Evolutionary conservation across 768 basidiomycete species (phyloP).

Genomic region (Xerocomellus intermedius): DNA sequence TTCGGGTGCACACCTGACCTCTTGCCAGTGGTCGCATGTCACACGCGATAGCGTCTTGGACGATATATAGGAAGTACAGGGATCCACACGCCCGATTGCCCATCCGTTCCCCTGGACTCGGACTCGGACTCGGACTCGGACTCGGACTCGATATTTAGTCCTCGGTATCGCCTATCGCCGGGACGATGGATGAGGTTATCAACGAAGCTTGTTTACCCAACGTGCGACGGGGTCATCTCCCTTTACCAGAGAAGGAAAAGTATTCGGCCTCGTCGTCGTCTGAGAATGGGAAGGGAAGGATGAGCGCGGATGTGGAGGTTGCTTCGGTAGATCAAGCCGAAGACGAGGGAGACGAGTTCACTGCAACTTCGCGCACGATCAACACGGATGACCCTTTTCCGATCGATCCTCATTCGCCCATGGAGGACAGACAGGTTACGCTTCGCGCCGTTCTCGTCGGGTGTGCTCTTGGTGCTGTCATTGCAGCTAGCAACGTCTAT

Average conservation of each 20-base stretch:
- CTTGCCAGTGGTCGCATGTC: no score
- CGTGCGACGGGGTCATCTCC: neutral
- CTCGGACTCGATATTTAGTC: neutral
- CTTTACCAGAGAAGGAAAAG: neutral
- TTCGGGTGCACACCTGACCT: slow-evolving; percentile 3
- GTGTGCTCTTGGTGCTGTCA: slow-evolving; percentile 50
- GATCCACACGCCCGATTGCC: neutral
- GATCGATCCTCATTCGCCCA: slow-evolving; percentile 42
- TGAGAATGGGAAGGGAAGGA: neutral
- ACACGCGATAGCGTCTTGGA: slow-evolving; percentile 8
- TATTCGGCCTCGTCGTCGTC: neutral
- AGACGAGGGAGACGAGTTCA: neutral
- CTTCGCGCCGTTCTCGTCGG: slow-evolving; percentile 52
- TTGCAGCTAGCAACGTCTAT: slow-evolving; percentile 64
- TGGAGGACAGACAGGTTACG: slow-evolving; percentile 48
- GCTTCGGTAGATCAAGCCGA: neutral
- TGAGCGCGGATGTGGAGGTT: neutral
- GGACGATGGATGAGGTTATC: neutral
- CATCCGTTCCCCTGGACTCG: neutral
- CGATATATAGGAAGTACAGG: neutral
- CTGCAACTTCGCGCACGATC: slow-evolving; percentile 6
- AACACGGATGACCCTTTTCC: slow-evolving; percentile 48
- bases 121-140: neutral
- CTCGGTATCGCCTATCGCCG: neutral
- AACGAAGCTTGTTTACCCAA: neutral